phyloP scores from a whole-genome alignment of 192 early-diverging fungal species.

The Entomortierella lignicola region DNA sequence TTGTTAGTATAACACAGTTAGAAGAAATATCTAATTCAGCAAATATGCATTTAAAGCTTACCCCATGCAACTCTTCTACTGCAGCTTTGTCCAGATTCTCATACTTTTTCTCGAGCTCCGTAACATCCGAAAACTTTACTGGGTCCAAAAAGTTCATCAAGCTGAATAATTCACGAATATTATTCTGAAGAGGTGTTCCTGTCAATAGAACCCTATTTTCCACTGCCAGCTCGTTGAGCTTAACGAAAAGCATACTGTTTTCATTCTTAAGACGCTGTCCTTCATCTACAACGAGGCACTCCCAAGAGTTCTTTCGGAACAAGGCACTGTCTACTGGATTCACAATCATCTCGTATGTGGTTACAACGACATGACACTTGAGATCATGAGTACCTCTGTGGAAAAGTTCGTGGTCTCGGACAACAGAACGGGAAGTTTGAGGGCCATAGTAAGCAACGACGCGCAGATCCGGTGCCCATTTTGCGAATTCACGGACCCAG shows the following conservation, averaged over 20 bases:
- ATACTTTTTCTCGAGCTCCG: slow-evolving; percentile 67
- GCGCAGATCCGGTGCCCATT: slow-evolving; percentile 73
- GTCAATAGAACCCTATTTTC: slow-evolving; percentile 73
- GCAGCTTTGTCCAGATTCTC: slow-evolving; percentile 60
- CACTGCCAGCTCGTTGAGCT: slow-evolving; percentile 60
- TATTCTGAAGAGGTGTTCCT: slow-evolving; percentile 80
- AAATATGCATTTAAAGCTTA: slow-evolving; percentile 25
- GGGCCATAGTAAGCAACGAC: slow-evolving; percentile 70
- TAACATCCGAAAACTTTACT: slow-evolving; percentile 65
- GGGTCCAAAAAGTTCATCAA: slow-evolving; percentile 79
- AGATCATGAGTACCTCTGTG: slow-evolving; percentile 27
- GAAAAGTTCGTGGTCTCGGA: slow-evolving; percentile 67
- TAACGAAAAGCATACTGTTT: slow-evolving; percentile 64
- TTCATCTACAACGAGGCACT: slow-evolving; percentile 78
- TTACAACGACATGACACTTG: slow-evolving; percentile 78
- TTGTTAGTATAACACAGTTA: background rate
- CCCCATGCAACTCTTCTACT: slow-evolving; percentile 76
- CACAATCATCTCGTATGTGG: slow-evolving; percentile 69
- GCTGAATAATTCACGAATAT: slow-evolving; percentile 77
- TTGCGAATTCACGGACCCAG: slow-evolving; percentile 78
- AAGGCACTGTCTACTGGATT: slow-evolving; percentile 58
- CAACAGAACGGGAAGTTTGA: slow-evolving; percentile 55
- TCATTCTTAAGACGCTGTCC: slow-evolving; percentile 85
- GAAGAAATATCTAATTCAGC: background rate
- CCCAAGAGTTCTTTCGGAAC: slow-evolving; percentile 65